Base-by-base conservation (phyloP, 345 rosid species). In the Noccaea bulbosa region DNA sequence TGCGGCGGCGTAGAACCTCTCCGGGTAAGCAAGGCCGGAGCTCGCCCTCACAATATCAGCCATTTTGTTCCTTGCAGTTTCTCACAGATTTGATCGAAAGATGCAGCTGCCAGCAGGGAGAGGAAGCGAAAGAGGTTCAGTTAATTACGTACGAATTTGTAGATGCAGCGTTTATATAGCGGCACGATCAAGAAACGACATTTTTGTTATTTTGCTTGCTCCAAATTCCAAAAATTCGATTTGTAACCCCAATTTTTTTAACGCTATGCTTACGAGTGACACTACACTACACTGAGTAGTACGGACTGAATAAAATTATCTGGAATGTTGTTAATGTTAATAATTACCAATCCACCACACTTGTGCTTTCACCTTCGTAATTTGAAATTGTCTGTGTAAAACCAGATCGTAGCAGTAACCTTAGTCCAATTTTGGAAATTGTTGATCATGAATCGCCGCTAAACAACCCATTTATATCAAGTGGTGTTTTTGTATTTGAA, bases 11-110 rank as follows among this genome's bases (percentile, higher is more conserved):
- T 82, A 91, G 81, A 93, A 93, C 20, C 96, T 85, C 68, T 93
- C 94, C 8, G 96, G 98, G 80, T 87, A 89, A 49, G 98, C 83
- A 78, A 89, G 92, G 83, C 93, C 85, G 48, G 93, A 82, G 88
- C 84, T 90, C 52, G 81, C 82, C 82, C 90, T 89, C 86, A 82
- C 89, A 87, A 81, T 75, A n/a, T 77, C 72, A 84, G 75, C 83
- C 65, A 59, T 74, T 50, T 20, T 11, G 11, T 16, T 53, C 2
- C 15, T n/a, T 33, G 0, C 30, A 27, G 4, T 27, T 27, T 27
- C 27, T 54, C 14, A 8, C 12, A 7, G 54, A 7, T 69, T 61
- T 54, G 70, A 63, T 52, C 66, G 65, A 48, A 11, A 55, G 73
- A 3, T 34, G 22, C 22, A 20, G 47, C n/a, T n/a, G n/a, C n/a